Evolutionary conservation across 768 basidiomycete species (phyloP), one percentile per base, ranked within the genome.

Genomic region (Crucibulum laeve): DNA sequence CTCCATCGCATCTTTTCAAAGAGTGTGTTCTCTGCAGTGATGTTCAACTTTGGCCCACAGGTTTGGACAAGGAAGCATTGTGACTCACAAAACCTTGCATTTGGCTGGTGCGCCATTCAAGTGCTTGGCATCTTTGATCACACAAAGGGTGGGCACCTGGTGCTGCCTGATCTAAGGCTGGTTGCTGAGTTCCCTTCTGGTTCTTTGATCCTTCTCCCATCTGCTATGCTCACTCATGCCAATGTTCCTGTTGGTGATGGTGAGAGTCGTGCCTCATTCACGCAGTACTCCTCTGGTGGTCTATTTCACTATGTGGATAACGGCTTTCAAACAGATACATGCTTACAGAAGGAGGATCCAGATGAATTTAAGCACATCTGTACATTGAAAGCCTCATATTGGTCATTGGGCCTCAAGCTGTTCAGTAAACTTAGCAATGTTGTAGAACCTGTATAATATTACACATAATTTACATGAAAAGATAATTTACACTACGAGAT

Each of bases 31-130:
- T 5, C 39, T 6, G 5, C 13, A 19, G 39, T 23, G 5, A 23
- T 55, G 0, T 60, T 68, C 51, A 66, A 69, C 42, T 52, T 66
- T 14, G 61, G 61, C 1, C 44, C 44, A 0, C 34, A 40, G 0
- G 52, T 52, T 0, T 35, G 54, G 2, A 56, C 55, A 0, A 18
- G 25, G 0, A 38, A 46, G 1, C 64, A 61, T 11, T 46, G 49
- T 0, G 65, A 68, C 34, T 23, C 13, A n/a, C 39, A 23, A 0
- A 68, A 69, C 25, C 36, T 58, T 1, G 46, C 60, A 0, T 53
- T 37, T 15, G 63, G 64, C 0, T 48, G 55, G 45, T 69, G 63
- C 38, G 46, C 56, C 0, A 59, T 69, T 7, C 54, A 48, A 4
- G 53, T 64, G 0, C 40, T 57, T 0, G 64, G 68, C 0, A 4